These are phyloP conservation scores for Chrysoporthe cubensis DNA, from an alignment of 2,329 filamentous ascomycete species.

Conservation along the genomic window DNA sequence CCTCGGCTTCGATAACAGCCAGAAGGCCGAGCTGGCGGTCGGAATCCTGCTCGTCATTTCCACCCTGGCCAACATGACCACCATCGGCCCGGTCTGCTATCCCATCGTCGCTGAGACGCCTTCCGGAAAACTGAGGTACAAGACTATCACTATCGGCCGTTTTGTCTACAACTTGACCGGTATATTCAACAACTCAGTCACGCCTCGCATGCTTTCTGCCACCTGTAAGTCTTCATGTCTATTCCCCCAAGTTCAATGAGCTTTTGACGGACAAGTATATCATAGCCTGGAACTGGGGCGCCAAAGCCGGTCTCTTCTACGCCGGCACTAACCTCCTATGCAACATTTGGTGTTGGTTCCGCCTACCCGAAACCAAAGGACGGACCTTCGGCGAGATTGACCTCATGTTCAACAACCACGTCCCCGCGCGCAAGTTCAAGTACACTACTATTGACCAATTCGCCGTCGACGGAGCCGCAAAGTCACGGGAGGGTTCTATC, in stretches of 20 bases:
- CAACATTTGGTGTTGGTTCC: conserved; percentile 38
- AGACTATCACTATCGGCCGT: conserved; percentile 34
- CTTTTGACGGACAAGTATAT: not conserved
- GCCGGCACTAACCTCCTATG: conserved; percentile 37
- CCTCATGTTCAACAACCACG: conserved; percentile 34
- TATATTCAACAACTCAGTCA: conserved; percentile 35
- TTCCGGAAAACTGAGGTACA: conserved; percentile 33
- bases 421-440: conserved; percentile 31
- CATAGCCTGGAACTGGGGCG: conserved; percentile 38
- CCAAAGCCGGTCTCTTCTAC: conserved; percentile 37
- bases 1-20: conserved; percentile 35
- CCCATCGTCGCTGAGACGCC: conserved; percentile 35
- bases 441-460: conserved; percentile 35
- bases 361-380: conserved; percentile 37
- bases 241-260: too few relatives aligned
- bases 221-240: conserved; percentile 29
- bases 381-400: conserved; percentile 32
- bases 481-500: conserved; percentile 15
- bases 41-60: conserved; percentile 39
- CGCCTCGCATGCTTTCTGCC: conserved; percentile 34
- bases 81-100: conserved; percentile 38
- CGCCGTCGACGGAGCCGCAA: not conserved
- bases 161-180: conserved; percentile 36
- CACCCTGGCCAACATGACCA: conserved; percentile 41
- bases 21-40: conserved; percentile 37